Evolutionary conservation across 441 rosid species (phyloP), one percentile per base, ranked within the genome.

Genomic region (Metrosideros polymorpha): DNA sequence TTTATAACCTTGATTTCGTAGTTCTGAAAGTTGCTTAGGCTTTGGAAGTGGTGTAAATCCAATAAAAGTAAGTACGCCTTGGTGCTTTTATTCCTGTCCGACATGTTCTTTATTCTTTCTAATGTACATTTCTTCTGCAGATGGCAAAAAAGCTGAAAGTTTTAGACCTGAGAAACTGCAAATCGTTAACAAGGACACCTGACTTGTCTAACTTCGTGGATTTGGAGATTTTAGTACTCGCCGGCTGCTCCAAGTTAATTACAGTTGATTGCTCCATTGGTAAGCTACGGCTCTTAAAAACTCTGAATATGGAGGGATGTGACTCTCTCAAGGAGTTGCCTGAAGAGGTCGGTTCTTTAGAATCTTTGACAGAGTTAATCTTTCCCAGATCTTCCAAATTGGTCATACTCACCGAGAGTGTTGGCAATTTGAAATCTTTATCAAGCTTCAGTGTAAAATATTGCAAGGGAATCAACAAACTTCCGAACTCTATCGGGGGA

Each of bases 341-440:
- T 7, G 56, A 84, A 18, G 82, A 61, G 13, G 10, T 84, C 3
- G 66, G 22, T n/a, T 57, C 39, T 49, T 22, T 61, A 22, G 35
- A 61, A 59, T 59, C 66, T 59, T 59, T n/a, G 66, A 59, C 17
- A 22, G 39, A 27, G 25, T 61, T 22, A 2, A 22, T 25, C 19
- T 50, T 5, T 29, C 15, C 9, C 0, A 2, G 17, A 24, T 54
- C 29, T 9, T 42, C 27, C 4, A 9, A 30, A 19, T 52, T 83
- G n/a, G 24, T 42, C 45, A n/a, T 17, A 1, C 32, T 57, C 18
- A 6, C 0, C 0, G 4, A 57, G 63, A n/a, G 8, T n/a, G 0
- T n/a, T 57, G 18, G 32, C 2, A 59, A 59, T 59, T 59, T 59
- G 66, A 59, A 59, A 59, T n/a, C 30, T 17, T 7, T 29, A 9